These are phyloP conservation scores for Tremellales sp. DNA, from an alignment of 1,284 basidiomycete genomes.

Conservation along the genomic window DNA sequence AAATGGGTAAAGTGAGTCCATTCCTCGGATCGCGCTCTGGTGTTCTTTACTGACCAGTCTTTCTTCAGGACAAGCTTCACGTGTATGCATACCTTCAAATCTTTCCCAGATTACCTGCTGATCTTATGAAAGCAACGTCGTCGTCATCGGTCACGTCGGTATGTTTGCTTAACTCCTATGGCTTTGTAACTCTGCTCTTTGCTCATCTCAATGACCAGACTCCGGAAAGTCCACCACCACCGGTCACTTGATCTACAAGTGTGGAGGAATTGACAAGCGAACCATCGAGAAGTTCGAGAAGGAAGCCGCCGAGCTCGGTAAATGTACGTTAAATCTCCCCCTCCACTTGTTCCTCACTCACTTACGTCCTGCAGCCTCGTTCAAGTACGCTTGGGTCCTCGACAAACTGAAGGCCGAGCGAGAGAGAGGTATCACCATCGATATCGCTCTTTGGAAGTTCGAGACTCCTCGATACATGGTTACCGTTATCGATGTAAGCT, in stretches of 20 bases:
- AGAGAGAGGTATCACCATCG: conserved; percentile 99
- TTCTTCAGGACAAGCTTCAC: conserved; percentile 34
- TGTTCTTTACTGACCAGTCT: background rate
- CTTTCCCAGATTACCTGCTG: background rate
- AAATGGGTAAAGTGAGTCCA: conserved; percentile 38
- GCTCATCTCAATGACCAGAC: too few species aligned
- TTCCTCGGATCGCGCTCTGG: conserved; percentile 1
- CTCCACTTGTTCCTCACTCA: background rate
- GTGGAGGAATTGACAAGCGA: conserved; percentile 99
- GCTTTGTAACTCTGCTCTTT: conserved; percentile 1
- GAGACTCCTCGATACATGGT: conserved; percentile 91
- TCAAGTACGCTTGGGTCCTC: conserved; percentile 99
- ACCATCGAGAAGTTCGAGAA: conserved; percentile 99
- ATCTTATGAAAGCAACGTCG: conserved; percentile 42
- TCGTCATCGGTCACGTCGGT: conserved; percentile 95
- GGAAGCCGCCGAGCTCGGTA: conserved; percentile 99
- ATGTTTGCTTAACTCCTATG: conserved; percentile 74
- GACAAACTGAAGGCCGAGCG: conserved; percentile 96
- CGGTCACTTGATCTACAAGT: conserved; percentile 99
- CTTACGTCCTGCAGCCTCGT: conserved; percentile 65
- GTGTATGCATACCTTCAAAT: conserved; percentile 15
- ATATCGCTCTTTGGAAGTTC: conserved; percentile 98
- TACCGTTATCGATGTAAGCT: conserved; percentile 58
- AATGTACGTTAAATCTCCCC: conserved; percentile 50
- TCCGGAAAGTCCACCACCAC: conserved; percentile 95